Conservation (phyloP, 2,329 filamentous ascomycete genomes). For the Sphaceloma murrayae region DNA sequence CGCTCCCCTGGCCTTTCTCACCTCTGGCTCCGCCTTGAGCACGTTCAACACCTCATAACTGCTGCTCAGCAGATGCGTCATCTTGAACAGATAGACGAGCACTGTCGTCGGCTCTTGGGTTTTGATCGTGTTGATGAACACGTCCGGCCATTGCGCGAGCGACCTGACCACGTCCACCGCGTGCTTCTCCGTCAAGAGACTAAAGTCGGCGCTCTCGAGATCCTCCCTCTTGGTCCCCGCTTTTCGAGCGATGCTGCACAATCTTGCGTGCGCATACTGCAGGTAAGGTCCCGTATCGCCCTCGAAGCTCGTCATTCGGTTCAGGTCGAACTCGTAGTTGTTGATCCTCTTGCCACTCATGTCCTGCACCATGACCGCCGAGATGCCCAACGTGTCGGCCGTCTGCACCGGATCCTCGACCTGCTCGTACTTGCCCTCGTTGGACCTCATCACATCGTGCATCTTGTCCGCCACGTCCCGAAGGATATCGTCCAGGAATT, state of each 20-base stretch:
- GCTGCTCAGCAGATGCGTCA: conserved; percentile 69
- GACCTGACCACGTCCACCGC: conserved; percentile 64
- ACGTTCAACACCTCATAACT: conserved; percentile 71
- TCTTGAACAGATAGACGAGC: conserved; percentile 69
- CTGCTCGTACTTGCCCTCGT: conserved; percentile 81
- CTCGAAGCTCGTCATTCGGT: conserved; percentile 74
- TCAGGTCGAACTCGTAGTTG: conserved; percentile 66
- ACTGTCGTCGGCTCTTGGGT: conserved; percentile 66
- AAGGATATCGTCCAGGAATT: conserved; percentile 42
- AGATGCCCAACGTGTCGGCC: conserved; percentile 85
- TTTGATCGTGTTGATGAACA: conserved; percentile 72
- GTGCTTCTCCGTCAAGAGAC: conserved; percentile 60
- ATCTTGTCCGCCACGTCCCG: conserved; percentile 73
- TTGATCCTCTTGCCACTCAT: conserved; percentile 87
- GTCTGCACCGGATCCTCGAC: conserved; percentile 72
- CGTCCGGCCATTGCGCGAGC: conserved; percentile 77
- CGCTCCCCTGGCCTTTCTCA: conserved; percentile 63
- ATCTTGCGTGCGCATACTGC: conserved; percentile 70
- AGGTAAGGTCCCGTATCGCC: conserved; percentile 78
- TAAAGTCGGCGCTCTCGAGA: conserved; percentile 54
- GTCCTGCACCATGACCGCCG: conserved; percentile 94
- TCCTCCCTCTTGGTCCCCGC: conserved; percentile 42
- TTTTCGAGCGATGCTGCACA: conserved; percentile 52
- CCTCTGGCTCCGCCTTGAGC: conserved; percentile 64
- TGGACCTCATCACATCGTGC: conserved; percentile 94